Conservation (phyloP, 306 rosid genomes). For the Rosa rugosa region DNA sequence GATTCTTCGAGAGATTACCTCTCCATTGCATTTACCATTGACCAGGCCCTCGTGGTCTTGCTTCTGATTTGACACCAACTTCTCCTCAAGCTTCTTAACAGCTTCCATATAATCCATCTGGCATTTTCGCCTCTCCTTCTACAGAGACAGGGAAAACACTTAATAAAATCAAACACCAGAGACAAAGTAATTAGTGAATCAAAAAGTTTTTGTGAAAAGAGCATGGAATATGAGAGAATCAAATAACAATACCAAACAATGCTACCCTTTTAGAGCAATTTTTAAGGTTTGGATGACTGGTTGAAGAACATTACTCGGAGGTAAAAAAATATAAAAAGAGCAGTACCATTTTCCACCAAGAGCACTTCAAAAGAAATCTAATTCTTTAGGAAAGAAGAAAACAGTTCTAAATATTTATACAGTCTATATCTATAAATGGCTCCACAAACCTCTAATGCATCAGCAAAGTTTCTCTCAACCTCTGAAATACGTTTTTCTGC, state of each 20-base stretch:
- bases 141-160: slow-evolving; percentile 28
- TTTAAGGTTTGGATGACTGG: background rate
- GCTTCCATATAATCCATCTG: slow-evolving; percentile 97
- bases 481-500: slow-evolving; percentile 70
- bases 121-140: slow-evolving; percentile 89
- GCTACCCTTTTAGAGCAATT: background rate
- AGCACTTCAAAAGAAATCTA: background rate
- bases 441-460: slow-evolving; percentile 83
- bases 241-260: background rate
- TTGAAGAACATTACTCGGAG: background rate
- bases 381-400: background rate
- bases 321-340: background rate
- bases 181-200: background rate
- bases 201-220: background rate
- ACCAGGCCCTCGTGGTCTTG: slow-evolving; percentile 41
- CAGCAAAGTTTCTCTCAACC: slow-evolving; percentile 87
- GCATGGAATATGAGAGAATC: background rate
- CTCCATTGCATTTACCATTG: slow-evolving; percentile 37
- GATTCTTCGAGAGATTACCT: slow-evolving; percentile 53
- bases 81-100: slow-evolving; percentile 93
- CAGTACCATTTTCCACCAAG: background rate
- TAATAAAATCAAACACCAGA: slow-evolving; percentile 14
- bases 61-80: slow-evolving; percentile 77
- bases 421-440: slow-evolving; percentile 24
- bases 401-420: background rate